Percentiles rank a stretch among this genome's conserved stretches.
Conservation (phyloP, 257 asterid genomes). For the Lantana camara region DNA sequence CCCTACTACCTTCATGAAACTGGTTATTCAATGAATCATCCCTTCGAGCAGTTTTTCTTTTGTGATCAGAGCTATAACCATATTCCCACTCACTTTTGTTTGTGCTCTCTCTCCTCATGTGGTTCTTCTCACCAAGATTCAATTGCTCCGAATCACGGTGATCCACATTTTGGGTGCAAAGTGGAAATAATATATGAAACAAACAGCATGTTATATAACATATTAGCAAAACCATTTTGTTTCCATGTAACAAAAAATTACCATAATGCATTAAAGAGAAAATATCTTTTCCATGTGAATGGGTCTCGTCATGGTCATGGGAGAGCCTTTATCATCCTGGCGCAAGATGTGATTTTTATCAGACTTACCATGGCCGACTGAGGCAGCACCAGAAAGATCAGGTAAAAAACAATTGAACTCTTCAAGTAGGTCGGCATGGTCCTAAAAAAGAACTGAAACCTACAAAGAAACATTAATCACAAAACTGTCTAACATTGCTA, state of each 20-base stretch:
- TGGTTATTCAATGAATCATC: constrained; percentile 47
- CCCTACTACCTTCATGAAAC: constrained; percentile 43
- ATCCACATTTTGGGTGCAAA: constrained; percentile 35
- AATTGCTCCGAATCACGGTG: constrained; percentile 40
- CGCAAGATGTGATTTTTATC: constrained; percentile 36
- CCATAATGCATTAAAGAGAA: constrained; percentile 26
- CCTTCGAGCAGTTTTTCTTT: constrained; percentile 39
- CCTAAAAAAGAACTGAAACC: constrained; percentile 66
- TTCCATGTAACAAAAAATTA: constrained; percentile 5
- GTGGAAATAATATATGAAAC: constrained; percentile 39
- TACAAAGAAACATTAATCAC: constrained; percentile 32
- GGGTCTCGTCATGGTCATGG: constrained; percentile 42
- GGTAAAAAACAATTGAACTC: constrained; percentile 80
- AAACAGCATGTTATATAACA: constrained; percentile 40
- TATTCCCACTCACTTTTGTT: constrained; percentile 41
- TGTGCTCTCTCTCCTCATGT: constrained; percentile 37
- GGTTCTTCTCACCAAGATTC: constrained; percentile 42
- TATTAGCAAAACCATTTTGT: constrained; percentile 18
- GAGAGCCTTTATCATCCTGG: constrained; percentile 49
- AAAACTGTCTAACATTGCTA: neutral
- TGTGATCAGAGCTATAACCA: constrained; percentile 32
- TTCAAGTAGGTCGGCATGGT: constrained; percentile 66
- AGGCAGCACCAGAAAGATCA: constrained; percentile 55
- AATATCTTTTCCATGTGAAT: constrained; percentile 54
- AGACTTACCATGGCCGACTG: constrained; percentile 39